These are phyloP conservation scores for Phylloporus rhodoxanthus DNA, from an alignment of 768 basidiomycete genomes.

Conservation along the genomic window DNA sequence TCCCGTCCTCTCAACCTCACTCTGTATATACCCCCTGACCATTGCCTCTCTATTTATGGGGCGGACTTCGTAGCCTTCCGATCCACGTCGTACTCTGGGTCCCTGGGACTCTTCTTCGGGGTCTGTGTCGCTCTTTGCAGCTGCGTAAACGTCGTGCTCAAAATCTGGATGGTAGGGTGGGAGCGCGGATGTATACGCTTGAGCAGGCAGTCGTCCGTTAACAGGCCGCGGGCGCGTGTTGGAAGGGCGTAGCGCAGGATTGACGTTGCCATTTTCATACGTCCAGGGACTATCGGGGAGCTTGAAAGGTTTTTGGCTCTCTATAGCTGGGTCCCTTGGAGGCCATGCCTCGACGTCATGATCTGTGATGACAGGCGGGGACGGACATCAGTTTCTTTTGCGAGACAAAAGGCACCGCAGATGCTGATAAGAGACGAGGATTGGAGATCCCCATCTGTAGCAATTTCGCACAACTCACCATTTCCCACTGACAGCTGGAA, in stretches of 20 bases:
- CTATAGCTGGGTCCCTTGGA: slow-evolving; percentile 53
- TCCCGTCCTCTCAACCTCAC: slow-evolving; percentile 48
- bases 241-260: slow-evolving; percentile 68
- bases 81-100: slow-evolving; percentile 57
- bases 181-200: slow-evolving; percentile 41
- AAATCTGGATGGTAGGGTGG: slow-evolving; percentile 81
- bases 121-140: slow-evolving; percentile 21
- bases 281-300: slow-evolving; percentile 77
- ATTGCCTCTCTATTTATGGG: slow-evolving; percentile 58
- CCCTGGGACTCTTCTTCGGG: slow-evolving; percentile 30
- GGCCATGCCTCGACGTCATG: slow-evolving; percentile 55
- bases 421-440: slow-evolving; percentile 2
- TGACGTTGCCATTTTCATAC: slow-evolving; percentile 69
- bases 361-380: slow-evolving; percentile 26
- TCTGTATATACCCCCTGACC: slow-evolving; percentile 50
- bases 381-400: slow-evolving; percentile 8
- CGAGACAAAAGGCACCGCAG: slow-evolving; percentile 1
- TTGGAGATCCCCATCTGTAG: slow-evolving; percentile 7
- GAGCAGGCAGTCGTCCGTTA: slow-evolving; percentile 17
- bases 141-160: slow-evolving; percentile 27
- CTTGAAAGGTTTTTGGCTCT: slow-evolving; percentile 35
- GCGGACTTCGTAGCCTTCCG: slow-evolving; percentile 77
- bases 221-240: slow-evolving; percentile 37
- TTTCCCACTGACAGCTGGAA: slow-evolving; percentile 66
- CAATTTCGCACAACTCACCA: slow-evolving; percentile 66